Percentiles rank a stretch among this genome's conserved stretches.
Conservation (phyloP, 2,329 filamentous ascomycete species). For the Pestalotiopsis fici region DNA sequence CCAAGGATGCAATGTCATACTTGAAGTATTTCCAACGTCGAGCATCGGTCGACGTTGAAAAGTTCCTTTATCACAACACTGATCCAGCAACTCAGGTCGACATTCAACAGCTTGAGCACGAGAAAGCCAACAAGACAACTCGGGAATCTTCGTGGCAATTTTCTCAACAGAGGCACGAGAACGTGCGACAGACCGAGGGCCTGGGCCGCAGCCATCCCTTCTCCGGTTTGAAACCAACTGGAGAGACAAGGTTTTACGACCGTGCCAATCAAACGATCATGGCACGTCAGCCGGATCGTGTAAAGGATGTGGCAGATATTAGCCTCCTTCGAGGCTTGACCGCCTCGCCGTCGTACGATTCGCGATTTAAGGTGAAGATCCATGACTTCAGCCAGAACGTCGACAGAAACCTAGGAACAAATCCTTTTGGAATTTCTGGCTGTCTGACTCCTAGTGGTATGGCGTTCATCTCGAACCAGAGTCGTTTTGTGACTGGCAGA, state of each 20-base stretch:
- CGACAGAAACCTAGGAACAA: slow-evolving; percentile 54
- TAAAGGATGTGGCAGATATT: slow-evolving; percentile 69
- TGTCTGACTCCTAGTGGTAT: slow-evolving; percentile 70
- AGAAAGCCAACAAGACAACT: slow-evolving; percentile 24
- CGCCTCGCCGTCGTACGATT: slow-evolving; percentile 45
- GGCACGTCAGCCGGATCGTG: slow-evolving; percentile 53
- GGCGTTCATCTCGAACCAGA: slow-evolving; percentile 61
- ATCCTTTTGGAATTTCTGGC: slow-evolving; percentile 56
- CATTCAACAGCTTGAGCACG: slow-evolving; percentile 46
- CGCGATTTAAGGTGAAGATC: slow-evolving; percentile 40
- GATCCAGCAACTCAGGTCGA: slow-evolving; percentile 54
- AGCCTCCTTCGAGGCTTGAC: slow-evolving; percentile 50
- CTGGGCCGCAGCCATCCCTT: slow-evolving; percentile 59
- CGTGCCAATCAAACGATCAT: slow-evolving; percentile 34
- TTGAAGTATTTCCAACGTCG: slow-evolving; percentile 44
- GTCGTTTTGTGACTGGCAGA: slow-evolving; percentile 60
- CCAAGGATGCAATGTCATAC: background rate
- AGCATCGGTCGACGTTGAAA: slow-evolving; percentile 63
- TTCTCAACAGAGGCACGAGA: slow-evolving; percentile 61
- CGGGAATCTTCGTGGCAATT: slow-evolving; percentile 50
- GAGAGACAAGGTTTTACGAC: slow-evolving; percentile 35
- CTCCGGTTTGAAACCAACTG: slow-evolving; percentile 60
- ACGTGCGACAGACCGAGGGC: slow-evolving; percentile 47
- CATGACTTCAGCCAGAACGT: slow-evolving; percentile 75
- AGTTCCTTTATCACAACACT: slow-evolving; percentile 60